Conservation (phyloP, 129 eudicot genomes). For the Lactuca sativa region DNA sequence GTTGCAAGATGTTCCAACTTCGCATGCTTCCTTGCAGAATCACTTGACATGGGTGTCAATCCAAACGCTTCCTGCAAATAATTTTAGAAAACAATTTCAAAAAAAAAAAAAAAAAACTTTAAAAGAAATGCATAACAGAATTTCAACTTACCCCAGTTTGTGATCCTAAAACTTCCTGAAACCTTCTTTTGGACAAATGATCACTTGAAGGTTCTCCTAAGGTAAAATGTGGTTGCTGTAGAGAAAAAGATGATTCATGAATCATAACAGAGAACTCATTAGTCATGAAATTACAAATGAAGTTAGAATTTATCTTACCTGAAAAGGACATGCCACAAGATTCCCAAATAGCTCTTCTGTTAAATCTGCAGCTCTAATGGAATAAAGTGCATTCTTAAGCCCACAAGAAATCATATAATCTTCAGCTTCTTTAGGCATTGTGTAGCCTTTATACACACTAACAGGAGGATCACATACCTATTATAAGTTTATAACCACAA, state of each 20-base stretch:
- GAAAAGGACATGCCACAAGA: constrained; percentile 70
- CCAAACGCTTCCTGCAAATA: constrained; percentile 33
- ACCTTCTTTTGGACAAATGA: constrained; percentile 51
- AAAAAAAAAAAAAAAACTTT: neutral
- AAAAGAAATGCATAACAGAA: constrained; percentile 3
- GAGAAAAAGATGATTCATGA: constrained; percentile 15
- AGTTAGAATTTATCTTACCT: constrained; percentile 39
- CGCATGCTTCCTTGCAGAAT: constrained; percentile 35
- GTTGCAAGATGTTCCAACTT: constrained; percentile 34
- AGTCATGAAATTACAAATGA: too few species aligned
- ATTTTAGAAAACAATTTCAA: constrained; percentile 17
- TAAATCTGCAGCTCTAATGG: constrained; percentile 82
- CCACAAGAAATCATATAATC: constrained; percentile 74
- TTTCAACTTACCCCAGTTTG: constrained; percentile 51
- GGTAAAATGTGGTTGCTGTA: constrained; percentile 64
- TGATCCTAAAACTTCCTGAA: constrained; percentile 44
- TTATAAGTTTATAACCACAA: constrained; percentile 13
- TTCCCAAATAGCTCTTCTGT: constrained; percentile 74
- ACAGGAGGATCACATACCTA: constrained; percentile 96
- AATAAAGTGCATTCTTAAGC: constrained; percentile 89
- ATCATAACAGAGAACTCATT: too few species aligned
- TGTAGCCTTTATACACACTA: constrained; percentile 84
- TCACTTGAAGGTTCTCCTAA: constrained; percentile 44
- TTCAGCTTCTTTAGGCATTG: constrained; percentile 80
- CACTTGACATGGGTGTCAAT: constrained; percentile 34